Conservation (phyloP, 2,329 filamentous ascomycete species). For the Fusarium circinatum region DNA sequence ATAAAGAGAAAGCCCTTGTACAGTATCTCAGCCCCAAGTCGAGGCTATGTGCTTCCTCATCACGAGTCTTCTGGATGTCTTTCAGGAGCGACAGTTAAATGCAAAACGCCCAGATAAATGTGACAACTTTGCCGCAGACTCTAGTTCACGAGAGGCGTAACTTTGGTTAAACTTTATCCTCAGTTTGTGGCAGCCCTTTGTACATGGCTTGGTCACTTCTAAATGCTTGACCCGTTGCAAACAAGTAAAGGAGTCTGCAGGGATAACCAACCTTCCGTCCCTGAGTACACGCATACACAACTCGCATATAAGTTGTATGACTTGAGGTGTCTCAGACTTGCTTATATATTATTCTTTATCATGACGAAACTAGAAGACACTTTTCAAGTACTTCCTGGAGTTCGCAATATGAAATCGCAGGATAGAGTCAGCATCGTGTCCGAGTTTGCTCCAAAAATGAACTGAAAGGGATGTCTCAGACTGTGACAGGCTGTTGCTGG, state of each 20-base stretch:
- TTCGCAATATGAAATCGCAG: not conserved
- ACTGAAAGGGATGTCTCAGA: not conserved
- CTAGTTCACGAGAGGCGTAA: not conserved
- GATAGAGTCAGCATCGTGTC: not conserved
- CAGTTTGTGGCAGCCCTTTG: not conserved
- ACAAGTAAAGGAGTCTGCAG: not conserved
- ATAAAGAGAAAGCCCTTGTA: not conserved
- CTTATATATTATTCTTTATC: not conserved
- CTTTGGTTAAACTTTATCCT: not conserved
- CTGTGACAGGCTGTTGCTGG: not conserved
- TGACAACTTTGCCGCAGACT: not conserved
- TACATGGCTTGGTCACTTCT: not conserved
- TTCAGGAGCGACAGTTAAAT: not conserved
- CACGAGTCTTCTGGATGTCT: not conserved
- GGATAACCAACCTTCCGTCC: not conserved
- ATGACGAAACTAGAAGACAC: not conserved
- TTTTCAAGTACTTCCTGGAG: not conserved
- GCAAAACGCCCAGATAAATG: not conserved
- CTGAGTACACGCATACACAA: not conserved
- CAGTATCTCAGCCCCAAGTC: not conserved
- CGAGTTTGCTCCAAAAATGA: not conserved
- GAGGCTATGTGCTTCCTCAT: not conserved
- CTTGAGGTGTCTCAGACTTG: not conserved
- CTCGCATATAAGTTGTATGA: not conserved
- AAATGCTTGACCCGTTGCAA: not conserved